A percentile compares a stretch with the other conserved stretches of the same genome.
Evolutionary conservation across 192 early-diverging fungal genomes (phyloP).

Genomic region (Mortierella claussenii): DNA sequence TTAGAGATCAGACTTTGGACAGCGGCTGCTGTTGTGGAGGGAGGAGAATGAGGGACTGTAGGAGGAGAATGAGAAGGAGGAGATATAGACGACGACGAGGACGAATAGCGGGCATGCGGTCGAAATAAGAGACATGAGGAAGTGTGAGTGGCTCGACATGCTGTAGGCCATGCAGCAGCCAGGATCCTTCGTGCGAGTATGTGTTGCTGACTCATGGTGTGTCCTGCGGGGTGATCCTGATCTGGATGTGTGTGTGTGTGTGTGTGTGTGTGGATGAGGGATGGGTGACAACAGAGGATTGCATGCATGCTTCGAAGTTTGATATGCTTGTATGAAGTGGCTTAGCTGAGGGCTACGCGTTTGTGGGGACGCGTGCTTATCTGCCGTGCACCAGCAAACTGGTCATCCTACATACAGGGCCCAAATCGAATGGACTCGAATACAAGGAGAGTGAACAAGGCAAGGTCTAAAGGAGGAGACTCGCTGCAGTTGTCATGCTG

Average conservation of each 20-base stretch:
- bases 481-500: too few species aligned
- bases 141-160: neutral
- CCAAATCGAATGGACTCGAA: too few species aligned
- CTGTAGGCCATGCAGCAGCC: neutral
- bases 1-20: neutral
- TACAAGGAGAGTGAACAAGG: too few species aligned
- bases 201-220: conserved; percentile 13
- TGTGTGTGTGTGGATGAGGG: neutral
- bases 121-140: neutral
- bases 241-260: too few species aligned
- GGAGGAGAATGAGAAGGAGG: neutral
- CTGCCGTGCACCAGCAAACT: too few species aligned
- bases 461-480: too few species aligned
- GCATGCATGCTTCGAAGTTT: neutral
- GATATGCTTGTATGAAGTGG: neutral
- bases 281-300: neutral
- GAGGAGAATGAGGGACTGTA: neutral
- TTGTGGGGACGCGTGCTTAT: neutral
- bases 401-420: too few species aligned
- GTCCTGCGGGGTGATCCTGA: neutral
- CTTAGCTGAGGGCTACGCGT: neutral
- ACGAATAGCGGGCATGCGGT: neutral
- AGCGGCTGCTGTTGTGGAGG: neutral
- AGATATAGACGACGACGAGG: neutral
- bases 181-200: neutral